Conservation (phyloP, 2,329 filamentous ascomycete genomes). For the Elsinoe arachidis region DNA sequence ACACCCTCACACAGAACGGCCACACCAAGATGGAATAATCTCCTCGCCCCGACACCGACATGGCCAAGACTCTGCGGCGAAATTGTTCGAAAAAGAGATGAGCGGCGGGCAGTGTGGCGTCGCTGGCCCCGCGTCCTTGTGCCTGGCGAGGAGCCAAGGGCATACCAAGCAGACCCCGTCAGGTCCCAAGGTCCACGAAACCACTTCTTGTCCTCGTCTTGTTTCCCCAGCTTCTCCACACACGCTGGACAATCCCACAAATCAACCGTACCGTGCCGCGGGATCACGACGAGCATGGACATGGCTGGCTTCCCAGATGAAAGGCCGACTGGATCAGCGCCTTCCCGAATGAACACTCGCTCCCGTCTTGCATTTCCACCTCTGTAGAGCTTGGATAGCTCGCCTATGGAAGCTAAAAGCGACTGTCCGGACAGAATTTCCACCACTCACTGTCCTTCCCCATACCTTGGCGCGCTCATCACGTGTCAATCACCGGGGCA, state of each 20-base stretch:
- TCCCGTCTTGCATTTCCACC: slow-evolving; percentile 2
- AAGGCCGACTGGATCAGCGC: neutral
- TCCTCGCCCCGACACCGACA: neutral
- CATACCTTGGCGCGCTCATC: neutral
- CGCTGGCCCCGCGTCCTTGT: neutral
- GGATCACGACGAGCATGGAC: neutral
- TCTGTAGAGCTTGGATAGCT: neutral
- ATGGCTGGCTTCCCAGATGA: neutral
- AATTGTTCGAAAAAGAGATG: neutral
- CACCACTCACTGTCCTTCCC: slow-evolving; percentile 6
- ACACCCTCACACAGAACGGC: too few species aligned
- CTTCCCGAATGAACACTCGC: neutral
- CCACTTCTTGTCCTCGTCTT: neutral
- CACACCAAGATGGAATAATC: too few species aligned
- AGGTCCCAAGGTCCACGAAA: neutral
- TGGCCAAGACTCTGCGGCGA: slow-evolving; percentile 7
- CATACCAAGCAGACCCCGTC: neutral
- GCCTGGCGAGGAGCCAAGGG: neutral
- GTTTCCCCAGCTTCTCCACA: slow-evolving; percentile 10
- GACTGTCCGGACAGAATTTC: neutral
- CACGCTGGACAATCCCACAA: too few species aligned
- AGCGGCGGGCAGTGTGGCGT: neutral
- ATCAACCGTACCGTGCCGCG: too few species aligned
- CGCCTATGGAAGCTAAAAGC: neutral
- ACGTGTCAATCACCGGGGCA: slow-evolving; percentile 6